A percentile compares a stretch with the other conserved stretches of the same genome.
Conservation (phyloP, 2,329 filamentous ascomycete genomes). For the Rugonectria rugulosa region DNA sequence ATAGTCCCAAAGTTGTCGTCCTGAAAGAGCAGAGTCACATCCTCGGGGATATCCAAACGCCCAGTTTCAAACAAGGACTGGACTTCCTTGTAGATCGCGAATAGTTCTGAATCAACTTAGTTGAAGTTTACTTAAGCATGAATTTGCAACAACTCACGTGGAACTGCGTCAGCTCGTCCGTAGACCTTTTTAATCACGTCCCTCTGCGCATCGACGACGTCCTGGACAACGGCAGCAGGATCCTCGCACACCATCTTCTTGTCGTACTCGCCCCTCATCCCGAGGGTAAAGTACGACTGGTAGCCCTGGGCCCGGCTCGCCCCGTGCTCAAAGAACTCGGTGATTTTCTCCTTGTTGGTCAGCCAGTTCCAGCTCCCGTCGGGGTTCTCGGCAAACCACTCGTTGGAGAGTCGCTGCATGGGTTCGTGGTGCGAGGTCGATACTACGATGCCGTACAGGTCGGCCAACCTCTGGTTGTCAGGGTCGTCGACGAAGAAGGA, state of each 20-base stretch:
- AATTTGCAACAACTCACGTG: conserved; percentile 42
- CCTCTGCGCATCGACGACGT: conserved; percentile 63
- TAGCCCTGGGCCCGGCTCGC: conserved; percentile 60
- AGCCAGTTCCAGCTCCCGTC: conserved; percentile 67
- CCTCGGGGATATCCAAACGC: conserved; percentile 60
- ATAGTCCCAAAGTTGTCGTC: conserved; percentile 70
- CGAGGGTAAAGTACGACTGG: conserved; percentile 65
- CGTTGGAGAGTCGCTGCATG: conserved; percentile 66
- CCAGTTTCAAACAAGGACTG: conserved; percentile 66
- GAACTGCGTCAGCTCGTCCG: conserved; percentile 51
- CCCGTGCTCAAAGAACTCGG: conserved; percentile 64
- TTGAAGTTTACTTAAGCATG: neutral
- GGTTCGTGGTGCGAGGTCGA: conserved; percentile 72
- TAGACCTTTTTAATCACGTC: conserved; percentile 62
- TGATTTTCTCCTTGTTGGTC: conserved; percentile 62
- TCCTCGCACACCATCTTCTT: conserved; percentile 58
- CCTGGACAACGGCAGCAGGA: conserved; percentile 59
- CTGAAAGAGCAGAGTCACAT: conserved; percentile 66
- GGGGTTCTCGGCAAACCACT: conserved; percentile 47
- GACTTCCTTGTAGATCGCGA: conserved; percentile 70
- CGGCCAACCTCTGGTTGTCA: conserved; percentile 70
- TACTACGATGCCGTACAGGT: conserved; percentile 71
- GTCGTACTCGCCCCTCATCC: conserved; percentile 68
- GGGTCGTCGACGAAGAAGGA: conserved; percentile 77
- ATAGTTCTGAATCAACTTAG: conserved; percentile 55